These are phyloP conservation scores for Fraxinus latifolia DNA, from an alignment of 305 asterid species.

Conservation along the genomic window DNA sequence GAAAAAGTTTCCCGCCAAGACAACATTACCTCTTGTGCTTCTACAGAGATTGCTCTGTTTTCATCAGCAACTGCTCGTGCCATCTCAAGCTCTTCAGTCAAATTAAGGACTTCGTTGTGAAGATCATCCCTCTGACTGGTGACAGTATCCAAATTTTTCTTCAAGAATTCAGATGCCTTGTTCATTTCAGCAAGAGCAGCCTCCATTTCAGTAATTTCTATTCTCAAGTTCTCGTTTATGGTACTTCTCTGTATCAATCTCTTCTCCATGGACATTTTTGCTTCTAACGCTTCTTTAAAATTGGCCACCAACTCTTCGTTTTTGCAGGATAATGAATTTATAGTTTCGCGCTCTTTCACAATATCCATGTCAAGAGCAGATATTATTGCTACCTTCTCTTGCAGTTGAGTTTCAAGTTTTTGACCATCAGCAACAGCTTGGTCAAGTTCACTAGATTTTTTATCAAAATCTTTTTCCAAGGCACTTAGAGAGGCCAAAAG, in stretches of 20 bases:
- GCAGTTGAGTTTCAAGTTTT: constrained; percentile 53
- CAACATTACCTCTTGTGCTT: constrained; percentile 76
- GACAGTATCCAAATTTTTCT: constrained; percentile 52
- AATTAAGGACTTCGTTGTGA: constrained; percentile 34
- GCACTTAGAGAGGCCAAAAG: constrained; percentile 46
- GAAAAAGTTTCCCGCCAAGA: constrained; percentile 1
- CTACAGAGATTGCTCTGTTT: constrained; percentile 58
- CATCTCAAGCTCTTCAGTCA: constrained; percentile 61
- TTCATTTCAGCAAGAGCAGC: constrained; percentile 55
- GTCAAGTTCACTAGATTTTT: constrained; percentile 50
- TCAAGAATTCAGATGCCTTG: constrained; percentile 48
- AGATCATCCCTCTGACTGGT: constrained; percentile 58
- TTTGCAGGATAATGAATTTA: constrained; percentile 43
- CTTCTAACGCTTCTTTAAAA: constrained; percentile 45
- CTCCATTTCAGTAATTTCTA: constrained; percentile 61
- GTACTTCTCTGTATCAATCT: constrained; percentile 48
- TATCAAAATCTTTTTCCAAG: constrained; percentile 49
- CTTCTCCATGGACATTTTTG: constrained; percentile 49
- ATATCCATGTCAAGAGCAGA: constrained; percentile 56
- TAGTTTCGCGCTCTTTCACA: constrained; percentile 38
- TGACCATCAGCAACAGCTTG: constrained; percentile 52
- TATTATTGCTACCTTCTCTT: constrained; percentile 49
- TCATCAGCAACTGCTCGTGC: constrained; percentile 66
- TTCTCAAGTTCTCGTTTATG: constrained; percentile 53
- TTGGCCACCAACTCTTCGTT: constrained; percentile 51